These are phyloP conservation scores for Ambrosiella cleistominuta DNA, from an alignment of 2,329 filamentous ascomycete genomes.

Conservation along the genomic window DNA sequence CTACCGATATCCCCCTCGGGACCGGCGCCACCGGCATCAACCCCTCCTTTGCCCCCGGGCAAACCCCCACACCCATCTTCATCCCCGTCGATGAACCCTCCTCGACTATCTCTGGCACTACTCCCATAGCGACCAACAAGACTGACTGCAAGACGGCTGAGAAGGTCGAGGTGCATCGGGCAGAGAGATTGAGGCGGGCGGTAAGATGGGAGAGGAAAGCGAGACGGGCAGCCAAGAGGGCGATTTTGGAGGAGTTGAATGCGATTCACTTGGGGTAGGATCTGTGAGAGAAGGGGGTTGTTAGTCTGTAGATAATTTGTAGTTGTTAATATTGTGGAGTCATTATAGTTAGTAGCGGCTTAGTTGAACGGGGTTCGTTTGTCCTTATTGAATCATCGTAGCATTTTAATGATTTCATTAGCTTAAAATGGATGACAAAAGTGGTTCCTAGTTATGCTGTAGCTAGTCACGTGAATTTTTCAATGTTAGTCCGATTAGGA, in stretches of 20 bases:
- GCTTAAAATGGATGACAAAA: no score
- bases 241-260: not conserved
- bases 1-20: not conserved
- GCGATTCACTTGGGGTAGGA: not conserved
- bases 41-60: conserved; percentile 3
- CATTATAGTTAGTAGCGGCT: not conserved
- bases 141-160: not conserved
- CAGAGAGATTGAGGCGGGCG: not conserved
- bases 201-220: conserved; percentile 3
- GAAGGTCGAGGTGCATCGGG: not conserved
- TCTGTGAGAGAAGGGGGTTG: not conserved
- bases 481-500: no score
- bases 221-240: conserved; percentile 4
- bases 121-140: not conserved
- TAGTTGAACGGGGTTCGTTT: not conserved
- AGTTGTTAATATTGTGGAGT: not conserved
- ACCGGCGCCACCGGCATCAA: conserved; percentile 2
- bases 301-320: not conserved
- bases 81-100: not conserved
- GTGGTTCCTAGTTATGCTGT: no score
- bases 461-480: no score
- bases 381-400: no score
- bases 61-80: conserved; percentile 5
- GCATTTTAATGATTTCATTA: no score
- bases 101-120: not conserved